Evolutionary conservation across 306 rosid genomes (phyloP).

Genomic region (Ormosia semicastrata): DNA sequence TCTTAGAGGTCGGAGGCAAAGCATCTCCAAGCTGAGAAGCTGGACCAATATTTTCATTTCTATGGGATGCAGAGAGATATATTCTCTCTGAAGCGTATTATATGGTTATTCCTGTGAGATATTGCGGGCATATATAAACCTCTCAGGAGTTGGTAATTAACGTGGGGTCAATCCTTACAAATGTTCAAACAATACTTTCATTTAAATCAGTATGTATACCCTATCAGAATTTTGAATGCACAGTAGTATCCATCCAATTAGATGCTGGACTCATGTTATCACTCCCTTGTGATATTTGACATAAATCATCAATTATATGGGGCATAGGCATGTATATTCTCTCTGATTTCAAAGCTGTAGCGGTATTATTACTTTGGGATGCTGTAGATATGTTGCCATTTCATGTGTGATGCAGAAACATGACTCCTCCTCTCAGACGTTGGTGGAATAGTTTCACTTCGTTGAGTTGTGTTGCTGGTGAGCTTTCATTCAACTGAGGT

Average conservation of each 20-base stretch:
- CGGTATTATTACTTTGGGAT: constrained; percentile 31
- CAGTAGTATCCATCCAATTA: constrained; percentile 16
- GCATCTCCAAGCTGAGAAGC: constrained; percentile 41
- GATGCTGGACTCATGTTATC: constrained; percentile 35
- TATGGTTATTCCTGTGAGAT: constrained; percentile 18
- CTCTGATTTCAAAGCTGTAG: constrained; percentile 32
- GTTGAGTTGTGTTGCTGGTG: constrained; percentile 30
- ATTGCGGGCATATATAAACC: constrained; percentile 20
- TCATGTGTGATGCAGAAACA: constrained; percentile 30
- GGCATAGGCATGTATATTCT: constrained; percentile 37
- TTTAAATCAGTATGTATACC: constrained; percentile 31
- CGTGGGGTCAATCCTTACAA: constrained; percentile 41
- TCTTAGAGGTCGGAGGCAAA: constrained; percentile 41
- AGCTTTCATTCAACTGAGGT: constrained; percentile 44
- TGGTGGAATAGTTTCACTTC: constrained; percentile 43
- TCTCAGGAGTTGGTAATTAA: constrained; percentile 40
- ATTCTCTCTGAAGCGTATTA: constrained; percentile 38
- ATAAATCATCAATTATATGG: constrained; percentile 8
- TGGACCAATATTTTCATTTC: constrained; percentile 36
- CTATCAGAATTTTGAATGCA: constrained; percentile 38
- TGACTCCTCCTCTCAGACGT: constrained; percentile 33
- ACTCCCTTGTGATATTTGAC: constrained; percentile 33
- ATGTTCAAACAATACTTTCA: constrained; percentile 24
- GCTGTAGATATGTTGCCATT: constrained; percentile 19
- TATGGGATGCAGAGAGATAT: constrained; percentile 39